phyloP scores from a whole-genome alignment of 352 stramenopile genomes.

The Globisporangium nunn region DNA sequence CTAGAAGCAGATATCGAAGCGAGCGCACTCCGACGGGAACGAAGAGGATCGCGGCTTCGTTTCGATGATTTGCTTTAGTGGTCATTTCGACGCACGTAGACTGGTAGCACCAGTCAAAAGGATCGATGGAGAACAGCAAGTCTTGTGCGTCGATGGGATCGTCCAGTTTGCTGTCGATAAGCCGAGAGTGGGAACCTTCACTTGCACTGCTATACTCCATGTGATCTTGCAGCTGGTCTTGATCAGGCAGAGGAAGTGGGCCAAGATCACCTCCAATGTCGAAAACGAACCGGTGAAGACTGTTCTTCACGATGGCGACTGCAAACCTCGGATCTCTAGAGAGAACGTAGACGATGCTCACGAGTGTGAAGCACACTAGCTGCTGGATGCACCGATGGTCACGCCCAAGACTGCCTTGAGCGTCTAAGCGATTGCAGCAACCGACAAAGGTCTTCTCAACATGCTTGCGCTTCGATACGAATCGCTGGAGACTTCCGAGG shows the following conservation, averaged over 20 bases:
- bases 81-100: slow-evolving; percentile 18
- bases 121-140: slow-evolving; percentile 35
- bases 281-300: slow-evolving; percentile 32
- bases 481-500: slow-evolving; percentile 29
- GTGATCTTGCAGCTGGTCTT: neutral
- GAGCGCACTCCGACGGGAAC: slow-evolving; percentile 33
- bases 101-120: slow-evolving; percentile 55
- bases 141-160: slow-evolving; percentile 24
- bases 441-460: neutral
- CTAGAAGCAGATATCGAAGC: slow-evolving; percentile 27
- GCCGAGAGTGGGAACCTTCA: no score
- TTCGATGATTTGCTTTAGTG: neutral
- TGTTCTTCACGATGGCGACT: slow-evolving; percentile 29
- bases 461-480: slow-evolving; percentile 15
- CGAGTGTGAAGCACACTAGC: slow-evolving; percentile 18
- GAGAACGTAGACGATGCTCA: slow-evolving; percentile 36
- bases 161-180: no score
- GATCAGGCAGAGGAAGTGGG: no score
- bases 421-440: slow-evolving; percentile 11
- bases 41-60: slow-evolving; percentile 18
- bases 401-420: no score
- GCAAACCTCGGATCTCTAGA: slow-evolving; percentile 24
- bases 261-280: neutral
- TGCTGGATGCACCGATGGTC: slow-evolving; percentile 17
- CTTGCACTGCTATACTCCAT: neutral